Conservation (phyloP, 306 rosid genomes). For the Hylodesmum podocarpum region DNA sequence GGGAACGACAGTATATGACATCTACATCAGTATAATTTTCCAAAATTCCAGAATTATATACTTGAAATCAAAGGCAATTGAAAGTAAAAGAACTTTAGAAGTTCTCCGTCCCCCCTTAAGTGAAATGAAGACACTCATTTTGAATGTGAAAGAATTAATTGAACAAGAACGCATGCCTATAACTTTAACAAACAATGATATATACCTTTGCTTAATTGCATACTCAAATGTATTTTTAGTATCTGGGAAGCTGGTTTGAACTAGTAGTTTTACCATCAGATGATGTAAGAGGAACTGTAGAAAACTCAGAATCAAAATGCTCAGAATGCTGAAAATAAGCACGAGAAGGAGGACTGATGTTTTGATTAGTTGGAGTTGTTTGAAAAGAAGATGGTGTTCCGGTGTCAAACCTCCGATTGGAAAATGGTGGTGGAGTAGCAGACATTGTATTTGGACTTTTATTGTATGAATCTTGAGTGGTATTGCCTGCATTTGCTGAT, state of each 20-base stretch:
- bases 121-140: slow-evolving; percentile 19
- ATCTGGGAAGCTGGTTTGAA: slow-evolving; percentile 48
- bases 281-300: slow-evolving; percentile 75
- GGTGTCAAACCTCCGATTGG: slow-evolving; percentile 33
- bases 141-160: slow-evolving; percentile 54
- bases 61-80: slow-evolving; percentile 19
- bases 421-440: neutral
- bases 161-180: slow-evolving; percentile 46
- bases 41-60: slow-evolving; percentile 22
- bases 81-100: slow-evolving; percentile 2
- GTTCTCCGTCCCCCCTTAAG: neutral
- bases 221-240: slow-evolving; percentile 29
- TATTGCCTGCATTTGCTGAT: slow-evolving; percentile 34
- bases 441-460: slow-evolving; percentile 14
- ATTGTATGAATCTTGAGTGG: slow-evolving; percentile 33
- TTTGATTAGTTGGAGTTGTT: slow-evolving; percentile 30
- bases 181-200: slow-evolving; percentile 36
- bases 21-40: neutral
- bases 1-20: slow-evolving; percentile 17
- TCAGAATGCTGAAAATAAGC: slow-evolving; percentile 41
- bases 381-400: slow-evolving; percentile 32
- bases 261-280: slow-evolving; percentile 42
- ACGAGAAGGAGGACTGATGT: slow-evolving; percentile 34
- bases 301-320: slow-evolving; percentile 65
- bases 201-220: slow-evolving; percentile 63